Evolutionary conservation across 1,284 basidiomycete genomes (phyloP), one percentile per base, ranked within the genome.

Genomic region (Ustilago crameri): DNA sequence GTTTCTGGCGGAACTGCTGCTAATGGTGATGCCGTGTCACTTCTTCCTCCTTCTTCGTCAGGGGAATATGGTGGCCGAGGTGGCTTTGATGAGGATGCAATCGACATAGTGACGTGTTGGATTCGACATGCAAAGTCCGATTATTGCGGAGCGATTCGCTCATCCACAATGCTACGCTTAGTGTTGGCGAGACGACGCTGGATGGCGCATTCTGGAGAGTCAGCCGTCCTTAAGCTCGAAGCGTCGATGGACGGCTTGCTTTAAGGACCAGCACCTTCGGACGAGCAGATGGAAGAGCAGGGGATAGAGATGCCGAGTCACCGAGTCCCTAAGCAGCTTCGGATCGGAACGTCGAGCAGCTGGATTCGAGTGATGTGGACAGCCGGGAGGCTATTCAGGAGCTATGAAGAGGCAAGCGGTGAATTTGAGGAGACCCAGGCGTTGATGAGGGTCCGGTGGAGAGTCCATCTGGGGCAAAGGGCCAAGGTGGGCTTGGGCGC

Each of bases 111-210:
- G 23, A 34, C 51, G 38, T 38, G 38, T 4, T 30, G 37, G 18
- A 14, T 41, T 32, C 44, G 51, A 49, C 62, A 65, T 59, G 26
- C 22, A 35, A 35, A 22, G 35, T n/a, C 35, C n/a, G n/a, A 5
- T 37, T 8, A 30, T 30, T 30, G 30, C 30, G 30, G 12, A 30
- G 30, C 30, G 12, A 12, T 12, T 30, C 30, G 12, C 30, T 12
- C 30, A 30, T 30, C 30, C 30, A 30, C 30, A 30, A 30, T 30
- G 30, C 30, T 30, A 12, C 30, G 35, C 12, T 37, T 37, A 37
- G 14, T 37, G 35, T 8, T n/a, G 17, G 14, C 14, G 14, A 37
- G n/a, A 14, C 5, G n/a, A 5, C 14, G 7, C 35, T 9, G 35
- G 35, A 37, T 37, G 35, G 35, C 35, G 35, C 35, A 37, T 37